These are phyloP conservation scores for Daldinia eschscholtzii DNA, from an alignment of 2,329 filamentous ascomycete species.

Conservation along the genomic window DNA sequence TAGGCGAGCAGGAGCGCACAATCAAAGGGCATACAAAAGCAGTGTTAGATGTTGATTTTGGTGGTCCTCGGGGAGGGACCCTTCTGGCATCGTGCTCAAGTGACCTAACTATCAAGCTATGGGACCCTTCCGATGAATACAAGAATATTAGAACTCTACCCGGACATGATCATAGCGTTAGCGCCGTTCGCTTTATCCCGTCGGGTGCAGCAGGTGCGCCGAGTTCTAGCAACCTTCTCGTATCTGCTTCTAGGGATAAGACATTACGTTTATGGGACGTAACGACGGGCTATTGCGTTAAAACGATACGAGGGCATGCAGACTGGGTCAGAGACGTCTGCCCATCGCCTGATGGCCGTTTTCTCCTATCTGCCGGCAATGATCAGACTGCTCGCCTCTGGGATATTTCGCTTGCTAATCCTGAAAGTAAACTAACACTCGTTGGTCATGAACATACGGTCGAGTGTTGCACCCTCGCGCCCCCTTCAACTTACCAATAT, in stretches of 20 bases:
- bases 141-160: conserved; percentile 93
- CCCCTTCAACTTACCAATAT: conserved; percentile 80
- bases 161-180: conserved; percentile 93
- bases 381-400: conserved; percentile 86
- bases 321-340: conserved; percentile 94
- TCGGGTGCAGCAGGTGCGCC: conserved; percentile 83
- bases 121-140: conserved; percentile 93
- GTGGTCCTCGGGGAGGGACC: conserved; percentile 83
- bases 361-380: conserved; percentile 83
- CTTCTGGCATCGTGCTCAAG: conserved; percentile 87
- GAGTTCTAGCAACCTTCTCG: conserved; percentile 85
- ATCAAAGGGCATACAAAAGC: conserved; percentile 93
- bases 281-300: conserved; percentile 90
- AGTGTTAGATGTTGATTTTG: conserved; percentile 90
- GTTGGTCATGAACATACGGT: conserved; percentile 88
- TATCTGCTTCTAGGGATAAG: conserved; percentile 87
- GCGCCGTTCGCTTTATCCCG: conserved; percentile 87
- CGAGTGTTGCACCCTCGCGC: conserved; percentile 89
- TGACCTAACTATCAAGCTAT: conserved; percentile 93
- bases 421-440: conserved; percentile 82
- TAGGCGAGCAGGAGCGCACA: conserved; percentile 89
- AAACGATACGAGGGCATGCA: conserved; percentile 86
- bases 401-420: conserved; percentile 78
- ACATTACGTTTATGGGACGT: conserved; percentile 92
- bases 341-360: conserved; percentile 85